These are phyloP conservation scores for Lactarius psammicola DNA, from an alignment of 768 basidiomycete genomes.

Conservation along the genomic window DNA sequence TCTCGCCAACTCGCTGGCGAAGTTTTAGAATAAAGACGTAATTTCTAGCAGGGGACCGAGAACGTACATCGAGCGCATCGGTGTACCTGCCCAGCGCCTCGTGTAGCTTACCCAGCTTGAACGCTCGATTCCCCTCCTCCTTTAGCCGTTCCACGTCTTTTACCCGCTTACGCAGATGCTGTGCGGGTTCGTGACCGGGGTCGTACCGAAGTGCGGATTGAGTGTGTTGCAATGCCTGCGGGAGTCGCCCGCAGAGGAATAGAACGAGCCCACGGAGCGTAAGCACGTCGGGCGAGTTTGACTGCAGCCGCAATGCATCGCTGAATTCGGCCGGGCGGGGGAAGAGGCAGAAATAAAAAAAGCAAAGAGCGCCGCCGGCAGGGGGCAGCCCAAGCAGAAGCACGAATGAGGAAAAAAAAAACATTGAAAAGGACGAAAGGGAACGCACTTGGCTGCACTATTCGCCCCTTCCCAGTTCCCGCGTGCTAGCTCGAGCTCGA, in stretches of 20 bases:
- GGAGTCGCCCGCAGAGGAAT: constrained; percentile 67
- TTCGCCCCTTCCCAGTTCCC: constrained; percentile 74
- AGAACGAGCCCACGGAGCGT: constrained; percentile 75
- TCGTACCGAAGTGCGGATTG: constrained; percentile 72
- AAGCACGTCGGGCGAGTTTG: constrained; percentile 77
- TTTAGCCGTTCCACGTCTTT: constrained; percentile 81
- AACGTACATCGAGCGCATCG: constrained; percentile 64
- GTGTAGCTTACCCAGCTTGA: constrained; percentile 57
- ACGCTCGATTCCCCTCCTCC: constrained; percentile 79
- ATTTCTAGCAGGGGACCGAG: too few relatives aligned
- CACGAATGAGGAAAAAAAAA: background rate
- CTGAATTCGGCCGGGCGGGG: constrained; percentile 37
- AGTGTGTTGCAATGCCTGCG: constrained; percentile 69
- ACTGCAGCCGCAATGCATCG: constrained; percentile 68
- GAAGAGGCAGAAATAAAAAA: background rate
- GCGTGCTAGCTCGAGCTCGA: constrained; percentile 73
- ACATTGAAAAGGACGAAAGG: background rate
- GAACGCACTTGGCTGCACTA: constrained; percentile 67
- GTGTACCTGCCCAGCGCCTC: constrained; percentile 70
- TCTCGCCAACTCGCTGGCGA: constrained; percentile 59
- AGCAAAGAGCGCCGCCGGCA: too few relatives aligned
- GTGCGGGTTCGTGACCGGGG: constrained; percentile 70
- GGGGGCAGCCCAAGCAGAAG: background rate
- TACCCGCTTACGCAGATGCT: constrained; percentile 70
- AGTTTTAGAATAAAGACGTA: background rate